Percentiles rank a stretch among this genome's conserved stretches.
Conservation (phyloP, 176 grass and related monocot species). For the Oryza brachyantha region DNA sequence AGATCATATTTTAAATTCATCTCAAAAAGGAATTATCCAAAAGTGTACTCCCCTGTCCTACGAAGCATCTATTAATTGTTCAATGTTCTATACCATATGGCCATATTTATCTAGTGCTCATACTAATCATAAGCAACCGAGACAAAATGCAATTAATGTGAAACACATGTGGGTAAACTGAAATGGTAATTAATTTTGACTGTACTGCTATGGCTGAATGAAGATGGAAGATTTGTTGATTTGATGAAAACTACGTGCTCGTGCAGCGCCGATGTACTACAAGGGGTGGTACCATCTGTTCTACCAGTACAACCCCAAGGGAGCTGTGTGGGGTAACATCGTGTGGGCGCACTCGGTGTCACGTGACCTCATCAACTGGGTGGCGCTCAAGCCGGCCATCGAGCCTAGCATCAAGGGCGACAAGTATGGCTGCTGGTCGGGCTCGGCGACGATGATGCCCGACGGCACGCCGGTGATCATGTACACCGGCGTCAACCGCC, state of each 20-base stretch:
- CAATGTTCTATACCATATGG: neutral
- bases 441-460: slow-evolving; percentile 52
- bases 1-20: neutral
- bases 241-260: neutral
- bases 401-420: slow-evolving; percentile 47
- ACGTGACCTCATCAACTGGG: slow-evolving; percentile 69
- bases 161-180: neutral
- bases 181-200: neutral
- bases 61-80: too few relatives aligned
- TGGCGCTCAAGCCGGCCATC: slow-evolving; percentile 50
- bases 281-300: slow-evolving; percentile 77
- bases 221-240: neutral
- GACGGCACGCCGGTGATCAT: slow-evolving; percentile 52
- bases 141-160: neutral
- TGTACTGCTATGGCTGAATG: too few relatives aligned
- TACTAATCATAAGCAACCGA: neutral
- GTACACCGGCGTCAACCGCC: slow-evolving; percentile 50
- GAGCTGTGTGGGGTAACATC: slow-evolving; percentile 59
- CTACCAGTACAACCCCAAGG: slow-evolving; percentile 72
- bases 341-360: slow-evolving; percentile 79
- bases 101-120: neutral
- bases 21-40: neutral
- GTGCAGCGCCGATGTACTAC: slow-evolving; percentile 66
- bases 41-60: neutral
- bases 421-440: slow-evolving; percentile 68